Evolutionary conservation across 2,329 filamentous ascomycete genomes (phyloP), one percentile per base, ranked within the genome.

Genomic region (Verticillium klebahnii): DNA sequence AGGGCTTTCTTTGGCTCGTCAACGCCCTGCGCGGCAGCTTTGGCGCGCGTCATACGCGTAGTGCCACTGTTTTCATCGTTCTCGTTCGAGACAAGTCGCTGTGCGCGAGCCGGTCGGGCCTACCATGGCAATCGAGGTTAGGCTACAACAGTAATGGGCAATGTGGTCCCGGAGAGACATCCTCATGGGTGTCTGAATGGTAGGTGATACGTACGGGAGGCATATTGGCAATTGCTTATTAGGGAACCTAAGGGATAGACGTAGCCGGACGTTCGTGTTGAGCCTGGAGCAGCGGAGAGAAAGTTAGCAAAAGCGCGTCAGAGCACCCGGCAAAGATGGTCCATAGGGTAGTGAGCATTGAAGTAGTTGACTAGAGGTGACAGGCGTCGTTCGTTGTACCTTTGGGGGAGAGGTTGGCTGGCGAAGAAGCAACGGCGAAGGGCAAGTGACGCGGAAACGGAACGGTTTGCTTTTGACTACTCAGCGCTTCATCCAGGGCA

Each of bases 31-130:
- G 90, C 89, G 62, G 92, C 92, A 59, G 93, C 88, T 81, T 98
- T 97, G 68, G 95, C 93, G 79, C 95, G 88, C 70, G 95, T 98
- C 74, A 97, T 81, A 79, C 93, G 92, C 78, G 90, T 92, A 64
- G 90, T 88, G 63, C 82, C 79, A 67, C 78, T 85, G 75, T 97
- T 96, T 82, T 97, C 95, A 75, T 97, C 94, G 74, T 97, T 97
- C 82, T 97, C 93, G 77, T 96, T 95, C 67, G 89, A 90, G 71
- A 89, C 85, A 75, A 88, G 85, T 78, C 93, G 89, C 75, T 88
- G 85, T 58, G 63, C 50, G 77, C 90, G 86, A 71, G 87, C 82
- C 74, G 85, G 81, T 77, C 91, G 89, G 81, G 83, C 85, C 89
- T 81, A 81, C 75, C 71, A 34, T 58, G 39, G 19, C 29, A 36